Percentiles rank a stretch among this genome's conserved stretches.
phyloP scores from a whole-genome alignment of 805 yeast species.

The Candida methanosorbosa region DNA sequence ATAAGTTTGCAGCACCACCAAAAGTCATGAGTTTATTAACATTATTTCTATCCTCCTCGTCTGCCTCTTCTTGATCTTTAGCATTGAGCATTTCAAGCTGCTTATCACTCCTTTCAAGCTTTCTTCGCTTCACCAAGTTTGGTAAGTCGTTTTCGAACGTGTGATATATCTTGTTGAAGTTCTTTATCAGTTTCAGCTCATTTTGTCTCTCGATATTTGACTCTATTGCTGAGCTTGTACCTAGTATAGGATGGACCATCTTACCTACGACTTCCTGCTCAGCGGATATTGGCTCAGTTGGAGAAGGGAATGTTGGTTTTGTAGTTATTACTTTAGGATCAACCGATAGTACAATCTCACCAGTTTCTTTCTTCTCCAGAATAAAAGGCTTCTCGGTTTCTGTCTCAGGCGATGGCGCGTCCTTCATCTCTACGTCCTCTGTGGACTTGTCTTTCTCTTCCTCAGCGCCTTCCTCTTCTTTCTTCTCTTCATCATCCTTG shows the following conservation, averaged over 20 bases:
- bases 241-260: constrained; percentile 26
- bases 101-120: constrained; percentile 73
- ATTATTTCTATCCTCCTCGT: constrained; percentile 15
- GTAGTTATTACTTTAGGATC: constrained; percentile 10
- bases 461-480: constrained; percentile 7
- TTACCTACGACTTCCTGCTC: constrained; percentile 23
- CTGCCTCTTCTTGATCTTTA: constrained; percentile 7
- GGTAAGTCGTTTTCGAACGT: constrained; percentile 71
- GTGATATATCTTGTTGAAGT: constrained; percentile 67
- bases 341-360: constrained; percentile 10
- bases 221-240: constrained; percentile 26
- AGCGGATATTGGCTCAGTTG: constrained; percentile 15
- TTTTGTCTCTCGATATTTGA: constrained; percentile 34
- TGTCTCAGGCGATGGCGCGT: constrained; percentile 16
- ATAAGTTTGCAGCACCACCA: constrained; percentile 65
- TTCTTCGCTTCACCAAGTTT: constrained; percentile 64
- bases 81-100: constrained; percentile 38
- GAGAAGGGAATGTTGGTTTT: constrained; percentile 22
- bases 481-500: constrained; percentile 4
- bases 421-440: constrained; percentile 23
- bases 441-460: constrained; percentile 2
- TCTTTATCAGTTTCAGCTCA: constrained; percentile 38
- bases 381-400: too few relatives aligned
- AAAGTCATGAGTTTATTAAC: constrained; percentile 22
- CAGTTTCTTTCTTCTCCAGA: not conserved